These are phyloP conservation scores for Mycena indigotica DNA, from an alignment of 768 basidiomycete genomes.

Conservation along the genomic window DNA sequence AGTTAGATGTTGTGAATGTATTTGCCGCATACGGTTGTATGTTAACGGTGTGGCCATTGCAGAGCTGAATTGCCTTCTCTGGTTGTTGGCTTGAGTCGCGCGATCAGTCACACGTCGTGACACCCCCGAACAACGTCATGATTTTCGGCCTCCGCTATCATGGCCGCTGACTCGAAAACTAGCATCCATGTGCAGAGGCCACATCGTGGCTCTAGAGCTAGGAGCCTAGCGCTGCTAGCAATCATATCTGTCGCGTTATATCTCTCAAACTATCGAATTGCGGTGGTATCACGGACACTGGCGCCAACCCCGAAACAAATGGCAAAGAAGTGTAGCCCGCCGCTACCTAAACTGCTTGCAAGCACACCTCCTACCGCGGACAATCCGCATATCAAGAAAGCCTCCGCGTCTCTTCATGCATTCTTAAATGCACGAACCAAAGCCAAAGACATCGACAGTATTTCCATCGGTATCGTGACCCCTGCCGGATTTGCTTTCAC, in stretches of 20 bases:
- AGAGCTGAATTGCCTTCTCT: background rate
- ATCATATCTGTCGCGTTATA: background rate
- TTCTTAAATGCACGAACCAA: constrained; percentile 31
- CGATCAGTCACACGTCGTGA: background rate
- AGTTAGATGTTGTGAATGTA: background rate
- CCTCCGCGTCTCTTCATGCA: constrained; percentile 25
- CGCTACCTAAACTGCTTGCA: constrained; percentile 18
- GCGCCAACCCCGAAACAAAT: background rate
- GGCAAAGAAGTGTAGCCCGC: constrained; percentile 11
- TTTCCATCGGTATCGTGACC: constrained; percentile 52
- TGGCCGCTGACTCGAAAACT: too few species aligned
- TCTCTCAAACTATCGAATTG: background rate
- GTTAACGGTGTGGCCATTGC: constrained; percentile 26
- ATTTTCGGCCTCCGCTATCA: too few species aligned
- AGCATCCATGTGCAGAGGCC: background rate
- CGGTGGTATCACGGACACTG: background rate
- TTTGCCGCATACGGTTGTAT: constrained; percentile 40
- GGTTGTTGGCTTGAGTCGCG: background rate
- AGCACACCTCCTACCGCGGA: constrained; percentile 11
- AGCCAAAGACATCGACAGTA: constrained; percentile 46
- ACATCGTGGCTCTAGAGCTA: background rate
- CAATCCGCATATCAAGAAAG: constrained; percentile 3
- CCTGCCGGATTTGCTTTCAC: constrained; percentile 49
- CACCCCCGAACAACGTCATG: background rate
- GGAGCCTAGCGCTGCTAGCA: background rate